phyloP scores from a whole-genome alignment of 352 stramenopile genomes.

The Phytophthora macrochlamydospora region DNA sequence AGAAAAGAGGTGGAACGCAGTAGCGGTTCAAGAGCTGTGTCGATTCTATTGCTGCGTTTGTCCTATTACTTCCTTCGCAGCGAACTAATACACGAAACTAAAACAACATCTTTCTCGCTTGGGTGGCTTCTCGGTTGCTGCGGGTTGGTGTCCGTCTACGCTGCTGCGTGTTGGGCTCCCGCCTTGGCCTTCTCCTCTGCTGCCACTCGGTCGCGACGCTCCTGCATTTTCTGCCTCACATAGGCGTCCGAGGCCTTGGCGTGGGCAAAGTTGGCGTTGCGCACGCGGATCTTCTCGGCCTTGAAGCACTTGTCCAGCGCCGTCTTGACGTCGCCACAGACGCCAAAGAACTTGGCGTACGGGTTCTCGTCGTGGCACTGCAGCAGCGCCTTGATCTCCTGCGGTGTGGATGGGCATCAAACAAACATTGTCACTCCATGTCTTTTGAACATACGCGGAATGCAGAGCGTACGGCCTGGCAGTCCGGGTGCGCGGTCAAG shows the following conservation, averaged over 20 bases:
- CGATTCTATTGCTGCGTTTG: slow-evolving; percentile 18
- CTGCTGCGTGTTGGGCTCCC: slow-evolving; percentile 1
- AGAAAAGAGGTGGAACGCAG: slow-evolving; percentile 3
- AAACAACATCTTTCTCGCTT: slow-evolving; percentile 1
- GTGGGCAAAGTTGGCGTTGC: slow-evolving; percentile 66
- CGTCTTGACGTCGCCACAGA: slow-evolving; percentile 74
- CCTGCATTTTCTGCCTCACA: slow-evolving; percentile 80
- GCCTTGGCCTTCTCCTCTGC: slow-evolving; percentile 26
- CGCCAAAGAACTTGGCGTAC: slow-evolving; percentile 77
- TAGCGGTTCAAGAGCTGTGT: slow-evolving; percentile 3
- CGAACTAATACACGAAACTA: slow-evolving; percentile 21
- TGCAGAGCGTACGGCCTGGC: slow-evolving; percentile 59
- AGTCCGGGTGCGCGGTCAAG: slow-evolving; percentile 82
- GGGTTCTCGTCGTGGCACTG: slow-evolving; percentile 80
- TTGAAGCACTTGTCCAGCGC: slow-evolving; percentile 83
- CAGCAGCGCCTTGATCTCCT: slow-evolving; percentile 77
- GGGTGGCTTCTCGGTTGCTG: background rate
- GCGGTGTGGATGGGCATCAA: background rate
- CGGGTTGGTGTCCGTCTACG: slow-evolving; percentile 1
- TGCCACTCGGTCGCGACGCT: slow-evolving; percentile 56
- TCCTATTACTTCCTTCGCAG: slow-evolving; percentile 20
- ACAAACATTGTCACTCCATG: background rate
- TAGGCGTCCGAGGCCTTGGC: slow-evolving; percentile 72
- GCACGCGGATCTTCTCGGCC: slow-evolving; percentile 66
- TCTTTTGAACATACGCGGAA: background rate